phyloP scores from a whole-genome alignment of 1,284 basidiomycete genomes.

The Ganoderma sinense region DNA sequence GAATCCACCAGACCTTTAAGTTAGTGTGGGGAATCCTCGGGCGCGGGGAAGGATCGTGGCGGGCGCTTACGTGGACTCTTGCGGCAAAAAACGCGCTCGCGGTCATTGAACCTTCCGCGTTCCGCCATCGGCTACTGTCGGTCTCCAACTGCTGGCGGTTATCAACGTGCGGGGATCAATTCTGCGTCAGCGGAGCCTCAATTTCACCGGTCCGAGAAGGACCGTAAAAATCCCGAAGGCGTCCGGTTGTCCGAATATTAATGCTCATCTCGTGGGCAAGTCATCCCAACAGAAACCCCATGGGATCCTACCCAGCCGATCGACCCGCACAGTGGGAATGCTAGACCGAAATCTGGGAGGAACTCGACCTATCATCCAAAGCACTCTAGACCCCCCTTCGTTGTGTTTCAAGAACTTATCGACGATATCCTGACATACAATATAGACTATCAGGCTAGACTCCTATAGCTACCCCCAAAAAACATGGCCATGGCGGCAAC shows the following conservation, averaged over 20 bases:
- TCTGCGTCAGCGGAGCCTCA: not conserved
- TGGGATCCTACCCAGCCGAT: not conserved
- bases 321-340: not conserved
- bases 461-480: not conserved
- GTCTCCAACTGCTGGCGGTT: not conserved
- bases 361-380: not conserved
- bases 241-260: not conserved
- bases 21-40: constrained; percentile 17
- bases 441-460: not conserved
- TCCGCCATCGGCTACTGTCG: not conserved
- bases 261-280: not conserved
- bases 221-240: not conserved
- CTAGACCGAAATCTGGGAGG: not conserved
- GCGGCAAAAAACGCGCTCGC: not conserved
- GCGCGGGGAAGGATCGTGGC: not conserved
- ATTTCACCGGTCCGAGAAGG: not conserved
- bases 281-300: not conserved
- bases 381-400: not conserved
- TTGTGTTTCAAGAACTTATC: not conserved
- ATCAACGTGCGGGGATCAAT: not conserved
- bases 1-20: not conserved
- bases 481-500: constrained; percentile 39
- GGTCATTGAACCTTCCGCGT: not conserved
- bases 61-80: not conserved
- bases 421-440: not conserved